phyloP scores from a whole-genome alignment of 75 land plant genomes.

The Cunninghamia lanceolata region DNA sequence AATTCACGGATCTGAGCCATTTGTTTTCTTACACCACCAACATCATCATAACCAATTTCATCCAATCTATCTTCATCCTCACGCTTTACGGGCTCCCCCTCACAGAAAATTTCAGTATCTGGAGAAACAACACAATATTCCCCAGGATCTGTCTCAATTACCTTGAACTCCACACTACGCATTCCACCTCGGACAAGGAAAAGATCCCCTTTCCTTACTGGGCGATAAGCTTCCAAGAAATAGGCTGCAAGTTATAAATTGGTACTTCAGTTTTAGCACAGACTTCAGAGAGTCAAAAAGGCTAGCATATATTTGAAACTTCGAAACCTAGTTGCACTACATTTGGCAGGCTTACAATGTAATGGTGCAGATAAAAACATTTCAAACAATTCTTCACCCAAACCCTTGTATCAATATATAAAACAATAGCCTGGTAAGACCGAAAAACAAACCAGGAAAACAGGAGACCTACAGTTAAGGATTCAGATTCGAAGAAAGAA shows the following conservation, averaged over 20 bases:
- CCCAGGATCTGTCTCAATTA: no score
- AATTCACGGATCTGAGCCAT: slow-evolving; percentile 90
- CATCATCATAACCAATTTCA: slow-evolving; percentile 92
- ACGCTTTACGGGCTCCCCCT: no score
- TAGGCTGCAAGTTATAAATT: slow-evolving; percentile 48
- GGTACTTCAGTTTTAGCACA: not conserved
- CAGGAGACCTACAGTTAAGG: no score
- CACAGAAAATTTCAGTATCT: no score
- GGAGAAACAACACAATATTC: no score
- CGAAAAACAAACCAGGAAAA: no score
- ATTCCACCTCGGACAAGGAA: slow-evolving; percentile 40
- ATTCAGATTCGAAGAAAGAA: no score
- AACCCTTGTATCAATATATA: not conserved
- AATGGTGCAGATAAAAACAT: not conserved
- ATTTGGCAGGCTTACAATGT: not conserved
- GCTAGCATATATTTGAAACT: not conserved
- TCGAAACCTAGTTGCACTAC: not conserved
- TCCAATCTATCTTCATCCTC: slow-evolving; percentile 79
- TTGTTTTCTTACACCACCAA: slow-evolving; percentile 87
- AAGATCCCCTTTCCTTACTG: slow-evolving; percentile 79
- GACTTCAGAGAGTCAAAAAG: not conserved
- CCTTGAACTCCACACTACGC: no score
- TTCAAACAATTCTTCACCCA: not conserved
- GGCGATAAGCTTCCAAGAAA: slow-evolving; percentile 76
- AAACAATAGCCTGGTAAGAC: not conserved